A percentile compares a stretch with the other conserved stretches of the same genome.
Evolutionary conservation across 208 protist genomes (phyloP).

Genomic region (Leishmania martiniquensis): DNA sequence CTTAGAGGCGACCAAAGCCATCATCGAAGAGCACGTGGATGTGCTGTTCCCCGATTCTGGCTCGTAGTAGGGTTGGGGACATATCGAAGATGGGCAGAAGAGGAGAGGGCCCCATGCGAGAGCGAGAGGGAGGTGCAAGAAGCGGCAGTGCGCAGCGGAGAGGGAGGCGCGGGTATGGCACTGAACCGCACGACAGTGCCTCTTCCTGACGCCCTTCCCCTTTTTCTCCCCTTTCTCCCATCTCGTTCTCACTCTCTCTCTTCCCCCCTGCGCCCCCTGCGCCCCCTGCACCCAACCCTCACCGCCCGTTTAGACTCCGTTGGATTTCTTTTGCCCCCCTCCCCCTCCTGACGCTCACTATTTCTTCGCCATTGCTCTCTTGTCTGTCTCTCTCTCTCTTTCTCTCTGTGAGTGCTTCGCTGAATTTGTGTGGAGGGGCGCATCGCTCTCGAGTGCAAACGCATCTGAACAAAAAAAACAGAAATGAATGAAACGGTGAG

Average conservation of each 20-base stretch:
- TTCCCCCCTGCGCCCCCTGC: background rate
- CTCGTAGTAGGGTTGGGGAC: slow-evolving; percentile 4
- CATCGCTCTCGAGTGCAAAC: background rate
- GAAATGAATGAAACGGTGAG: background rate
- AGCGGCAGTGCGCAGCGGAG: background rate
- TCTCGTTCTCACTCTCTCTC: background rate
- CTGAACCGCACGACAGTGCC: background rate
- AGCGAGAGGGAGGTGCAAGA: background rate
- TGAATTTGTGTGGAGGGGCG: too few relatives aligned
- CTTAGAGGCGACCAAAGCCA: slow-evolving; percentile 50
- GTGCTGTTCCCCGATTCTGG: slow-evolving; percentile 54
- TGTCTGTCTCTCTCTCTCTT: too few relatives aligned
- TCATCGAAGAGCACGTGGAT: slow-evolving; percentile 70
- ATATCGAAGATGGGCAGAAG: background rate
- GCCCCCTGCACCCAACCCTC: too few relatives aligned
- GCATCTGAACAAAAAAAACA: background rate
- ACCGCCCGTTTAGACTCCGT: too few relatives aligned
- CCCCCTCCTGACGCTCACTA: too few relatives aligned
- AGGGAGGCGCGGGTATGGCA: background rate
- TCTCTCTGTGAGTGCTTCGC: background rate
- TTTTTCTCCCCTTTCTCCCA: background rate
- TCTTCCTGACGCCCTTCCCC: background rate
- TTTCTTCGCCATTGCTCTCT: too few relatives aligned
- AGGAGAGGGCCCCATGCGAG: too few relatives aligned
- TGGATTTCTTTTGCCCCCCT: too few relatives aligned